These are phyloP conservation scores for Lactifluus echinatus DNA, from an alignment of 768 basidiomycete genomes.

Conservation along the genomic window DNA sequence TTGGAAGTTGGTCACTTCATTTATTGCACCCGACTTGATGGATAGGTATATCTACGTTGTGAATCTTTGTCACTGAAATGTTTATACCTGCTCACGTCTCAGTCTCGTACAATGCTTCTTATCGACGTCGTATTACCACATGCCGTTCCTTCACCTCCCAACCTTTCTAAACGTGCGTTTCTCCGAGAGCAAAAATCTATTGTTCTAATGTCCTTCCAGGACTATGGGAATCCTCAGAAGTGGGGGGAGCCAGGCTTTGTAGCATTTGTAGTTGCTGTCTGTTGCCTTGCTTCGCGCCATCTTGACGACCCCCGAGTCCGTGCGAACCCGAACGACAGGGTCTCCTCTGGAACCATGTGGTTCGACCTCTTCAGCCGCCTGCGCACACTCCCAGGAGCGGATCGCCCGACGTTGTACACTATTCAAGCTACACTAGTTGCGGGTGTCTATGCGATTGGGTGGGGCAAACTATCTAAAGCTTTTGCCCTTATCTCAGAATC, in stretches of 20 bases:
- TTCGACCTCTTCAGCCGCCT: slow-evolving; percentile 83
- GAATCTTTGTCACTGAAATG: background rate
- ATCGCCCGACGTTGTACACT: slow-evolving; percentile 84
- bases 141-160: slow-evolving; percentile 89
- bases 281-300: slow-evolving; percentile 85
- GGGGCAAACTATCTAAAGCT: slow-evolving; percentile 82
- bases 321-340: slow-evolving; percentile 69
- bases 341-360: slow-evolving; percentile 87
- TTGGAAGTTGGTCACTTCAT: slow-evolving; percentile 82
- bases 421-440: slow-evolving; percentile 87
- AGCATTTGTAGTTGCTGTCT: slow-evolving; percentile 87
- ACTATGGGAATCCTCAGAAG: slow-evolving; percentile 89
- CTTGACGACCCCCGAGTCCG: slow-evolving; percentile 89
- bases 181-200: slow-evolving; percentile 22
- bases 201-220: slow-evolving; percentile 34
- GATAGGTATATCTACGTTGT: slow-evolving; percentile 54
- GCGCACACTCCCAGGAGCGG: slow-evolving; percentile 81
- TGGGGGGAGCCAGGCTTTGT: slow-evolving; percentile 96
- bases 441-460: slow-evolving; percentile 87
- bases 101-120: slow-evolving; percentile 79
- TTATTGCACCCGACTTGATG: slow-evolving; percentile 86
- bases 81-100: slow-evolving; percentile 17
- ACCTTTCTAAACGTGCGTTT: slow-evolving; percentile 63
- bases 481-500: slow-evolving; percentile 82
- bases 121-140: slow-evolving; percentile 87